Percentiles rank a stretch among this genome's conserved stretches.
Evolutionary conservation across 176 grass and related monocot species (phyloP).

Genomic region (Puccinellia tenuiflora): DNA sequence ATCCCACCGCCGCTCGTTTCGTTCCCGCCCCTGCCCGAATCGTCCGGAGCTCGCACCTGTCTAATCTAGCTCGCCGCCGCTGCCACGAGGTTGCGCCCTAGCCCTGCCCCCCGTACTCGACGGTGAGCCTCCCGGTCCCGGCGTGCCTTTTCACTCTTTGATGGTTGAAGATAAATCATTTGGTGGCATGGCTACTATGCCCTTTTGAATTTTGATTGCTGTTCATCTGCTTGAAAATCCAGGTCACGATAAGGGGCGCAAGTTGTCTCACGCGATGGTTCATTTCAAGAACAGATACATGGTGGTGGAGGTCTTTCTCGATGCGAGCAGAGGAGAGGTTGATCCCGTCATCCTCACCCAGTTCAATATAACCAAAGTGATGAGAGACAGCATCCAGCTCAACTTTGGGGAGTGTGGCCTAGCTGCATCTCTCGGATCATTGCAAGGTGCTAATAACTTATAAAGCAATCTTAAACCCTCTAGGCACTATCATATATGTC

Average conservation of each 20-base stretch:
- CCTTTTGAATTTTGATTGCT: not conserved
- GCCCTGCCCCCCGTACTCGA: too few species aligned
- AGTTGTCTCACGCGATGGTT: slow-evolving; percentile 34
- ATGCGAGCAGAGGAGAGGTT: slow-evolving; percentile 21
- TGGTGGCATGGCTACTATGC: not conserved
- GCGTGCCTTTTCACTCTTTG: not conserved
- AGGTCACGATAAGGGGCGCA: not conserved
- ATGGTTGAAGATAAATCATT: not conserved
- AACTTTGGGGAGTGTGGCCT: slow-evolving; percentile 88
- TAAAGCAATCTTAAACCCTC: not conserved
- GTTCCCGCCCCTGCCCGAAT: too few species aligned
- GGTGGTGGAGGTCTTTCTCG: slow-evolving; percentile 74
- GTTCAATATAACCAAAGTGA: slow-evolving; percentile 58
- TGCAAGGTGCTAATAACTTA: slow-evolving; percentile 50
- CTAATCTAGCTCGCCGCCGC: too few species aligned
- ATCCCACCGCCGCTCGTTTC: too few species aligned
- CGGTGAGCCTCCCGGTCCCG: too few species aligned
- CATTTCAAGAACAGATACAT: slow-evolving; percentile 92
- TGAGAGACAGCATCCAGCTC: slow-evolving; percentile 69
- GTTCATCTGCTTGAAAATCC: not conserved
- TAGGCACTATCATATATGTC: not conserved
- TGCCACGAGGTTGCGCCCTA: too few species aligned
- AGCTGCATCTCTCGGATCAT: slow-evolving; percentile 55
- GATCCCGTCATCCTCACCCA: slow-evolving; percentile 56
- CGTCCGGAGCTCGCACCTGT: too few species aligned